Base-by-base conservation (phyloP, 2,329 filamentous ascomycete genomes). In the Talaromyces verruculosus region DNA sequence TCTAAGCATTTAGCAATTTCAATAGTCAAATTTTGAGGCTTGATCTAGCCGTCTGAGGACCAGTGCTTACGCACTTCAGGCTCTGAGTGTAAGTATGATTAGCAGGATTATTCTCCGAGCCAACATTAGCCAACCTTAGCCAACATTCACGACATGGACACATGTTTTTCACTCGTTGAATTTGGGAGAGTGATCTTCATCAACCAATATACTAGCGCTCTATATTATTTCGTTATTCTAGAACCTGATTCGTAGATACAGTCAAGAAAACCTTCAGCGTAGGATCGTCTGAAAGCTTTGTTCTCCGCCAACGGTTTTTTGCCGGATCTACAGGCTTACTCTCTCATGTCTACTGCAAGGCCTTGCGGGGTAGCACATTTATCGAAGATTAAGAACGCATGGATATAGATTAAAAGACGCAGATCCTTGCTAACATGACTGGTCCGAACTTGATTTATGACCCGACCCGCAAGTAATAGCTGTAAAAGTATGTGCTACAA, bases 321-420 rank as follows among this genome's bases (percentile, higher is more conserved):
- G 19, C 33, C 53, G 19, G 51, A 37, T 55, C 30, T 55, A 35
- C 51, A 35, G 33, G n/a, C n/a, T 37, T 37, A 6, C 51, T 57
- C 37, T 57, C n/a, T 22, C 11, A 22, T 25, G 19, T 37, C 5
- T 39, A 13, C 53, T 37, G 53, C 33, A 57, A 57, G 53, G 33
- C 30, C 17, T 57, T 57, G 53, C 53, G 53, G 53, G 53, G 53
- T 57, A 57, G 33, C 30, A 37, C 2, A 37, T 57, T 37, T 57
- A 57, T 35, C n/a, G n/a, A 37, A 57, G 33, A 37, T 57, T 37
- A 57, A 39, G n/a, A 25, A 22, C 19, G 19, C n/a, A 57, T 57
- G 33, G 53, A 57, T 55, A 22, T 15, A 37, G 30, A 55, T 55
- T 55, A 37, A 55, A 55, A 13, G 13, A 35, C 11, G 53, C n/a